Conservation (phyloP, 805 yeast species). For the Dipodascus geniculatus region DNA sequence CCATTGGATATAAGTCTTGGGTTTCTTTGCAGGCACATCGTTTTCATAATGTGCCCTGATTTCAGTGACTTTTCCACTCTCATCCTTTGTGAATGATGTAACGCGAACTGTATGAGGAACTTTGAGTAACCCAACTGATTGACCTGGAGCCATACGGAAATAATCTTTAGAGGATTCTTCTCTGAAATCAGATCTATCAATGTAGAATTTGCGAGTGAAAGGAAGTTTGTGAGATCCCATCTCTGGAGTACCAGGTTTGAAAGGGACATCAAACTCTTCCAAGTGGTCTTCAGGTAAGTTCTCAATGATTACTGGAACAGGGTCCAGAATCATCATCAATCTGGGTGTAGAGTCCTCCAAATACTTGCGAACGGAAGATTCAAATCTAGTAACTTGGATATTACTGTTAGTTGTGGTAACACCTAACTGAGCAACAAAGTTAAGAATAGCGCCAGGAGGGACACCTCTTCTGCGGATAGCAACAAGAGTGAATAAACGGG, state of each 20-base stretch:
- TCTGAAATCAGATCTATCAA: conserved; percentile 82
- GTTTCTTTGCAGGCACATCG: conserved; percentile 52
- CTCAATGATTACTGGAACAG: conserved; percentile 71
- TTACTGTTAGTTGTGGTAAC: conserved; percentile 90
- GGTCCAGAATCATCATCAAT: conserved; percentile 84
- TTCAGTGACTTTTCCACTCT: conserved; percentile 49
- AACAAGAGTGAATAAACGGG: conserved; percentile 88
- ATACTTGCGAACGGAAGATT: conserved; percentile 74
- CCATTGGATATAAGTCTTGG: conserved; percentile 97
- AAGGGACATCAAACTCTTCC: conserved; percentile 68
- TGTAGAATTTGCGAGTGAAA: conserved; percentile 66
- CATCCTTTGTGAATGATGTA: conserved; percentile 52
- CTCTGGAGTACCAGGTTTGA: conserved; percentile 71
- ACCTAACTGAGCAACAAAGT: conserved; percentile 89
- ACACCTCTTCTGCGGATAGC: conserved; percentile 95
- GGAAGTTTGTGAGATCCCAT: conserved; percentile 69
- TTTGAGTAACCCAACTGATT: conserved; percentile 87
- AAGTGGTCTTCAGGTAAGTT: conserved; percentile 66
- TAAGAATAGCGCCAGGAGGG: conserved; percentile 95
- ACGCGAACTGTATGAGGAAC: conserved; percentile 78
- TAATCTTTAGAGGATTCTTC: conserved; percentile 56
- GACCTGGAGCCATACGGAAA: conserved; percentile 88
- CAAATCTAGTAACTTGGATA: conserved; percentile 84
- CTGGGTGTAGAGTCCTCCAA: conserved; percentile 89
- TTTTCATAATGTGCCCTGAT: conserved; percentile 74